Conservation (phyloP, 2,329 filamentous ascomycete species). For the Phaeoacremonium minimum region DNA sequence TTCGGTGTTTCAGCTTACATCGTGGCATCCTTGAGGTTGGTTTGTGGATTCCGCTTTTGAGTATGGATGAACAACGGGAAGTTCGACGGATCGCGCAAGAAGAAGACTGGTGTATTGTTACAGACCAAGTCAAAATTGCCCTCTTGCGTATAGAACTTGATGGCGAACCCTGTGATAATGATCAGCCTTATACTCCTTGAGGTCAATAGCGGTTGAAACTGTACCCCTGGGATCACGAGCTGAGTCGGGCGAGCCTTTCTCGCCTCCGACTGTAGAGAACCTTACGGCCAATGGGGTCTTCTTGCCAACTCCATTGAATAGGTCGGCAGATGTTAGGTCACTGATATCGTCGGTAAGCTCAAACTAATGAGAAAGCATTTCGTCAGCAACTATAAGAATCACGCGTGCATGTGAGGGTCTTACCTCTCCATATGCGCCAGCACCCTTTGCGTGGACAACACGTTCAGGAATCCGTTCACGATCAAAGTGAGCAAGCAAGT, state of each 20-base stretch:
- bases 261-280: conserved; percentile 73
- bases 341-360: conserved; percentile 15
- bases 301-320: conserved; percentile 11
- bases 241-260: conserved; percentile 69
- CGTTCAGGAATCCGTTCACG: conserved; percentile 23
- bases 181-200: conserved; percentile 46
- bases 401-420: too few relatives aligned
- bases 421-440: conserved; percentile 16
- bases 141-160: conserved; percentile 72
- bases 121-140: conserved; percentile 74
- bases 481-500: conserved; percentile 52
- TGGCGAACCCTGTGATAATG: conserved; percentile 58
- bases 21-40: conserved; percentile 65
- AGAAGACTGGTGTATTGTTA: conserved; percentile 77
- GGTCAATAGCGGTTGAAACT: neutral
- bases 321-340: conserved; percentile 5
- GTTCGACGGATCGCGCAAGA: conserved; percentile 69
- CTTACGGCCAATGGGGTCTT: conserved; percentile 62
- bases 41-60: conserved; percentile 71
- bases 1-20: conserved; percentile 36
- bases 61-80: conserved; percentile 75
- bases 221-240: conserved; percentile 71
- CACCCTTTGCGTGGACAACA: conserved; percentile 19
- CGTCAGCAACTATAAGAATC: neutral
- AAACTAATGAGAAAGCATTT: conserved; percentile 6